Evolutionary conservation across 805 yeast species (phyloP).

Genomic region (Candida yuanshanica): DNA sequence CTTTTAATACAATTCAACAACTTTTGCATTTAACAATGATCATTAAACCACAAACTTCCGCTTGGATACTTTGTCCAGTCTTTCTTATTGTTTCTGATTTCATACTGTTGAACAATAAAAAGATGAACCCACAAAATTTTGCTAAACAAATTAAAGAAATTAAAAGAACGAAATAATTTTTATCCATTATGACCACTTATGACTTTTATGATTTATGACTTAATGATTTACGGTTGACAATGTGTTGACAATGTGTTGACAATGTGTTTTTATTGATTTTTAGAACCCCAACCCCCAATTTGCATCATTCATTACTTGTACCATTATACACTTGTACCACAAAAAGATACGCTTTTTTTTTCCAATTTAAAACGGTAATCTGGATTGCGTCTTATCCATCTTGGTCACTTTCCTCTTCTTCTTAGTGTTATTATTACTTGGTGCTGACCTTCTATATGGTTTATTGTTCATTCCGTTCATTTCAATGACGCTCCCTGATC

Average conservation of each 20-base stretch:
- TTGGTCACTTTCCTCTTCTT: conserved; percentile 5
- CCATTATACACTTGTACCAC: background rate
- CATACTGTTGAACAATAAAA: background rate
- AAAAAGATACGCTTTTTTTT: background rate
- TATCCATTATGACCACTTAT: background rate
- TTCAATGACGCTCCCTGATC: background rate
- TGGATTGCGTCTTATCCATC: conserved; percentile 18
- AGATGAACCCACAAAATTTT: background rate
- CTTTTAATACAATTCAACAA: too few relatives aligned
- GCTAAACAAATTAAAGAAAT: background rate
- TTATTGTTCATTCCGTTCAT: background rate
- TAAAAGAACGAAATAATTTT: background rate
- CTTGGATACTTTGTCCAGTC: conserved; percentile 19
- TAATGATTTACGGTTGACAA: background rate
- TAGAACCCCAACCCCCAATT: too few relatives aligned
- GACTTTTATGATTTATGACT: background rate
- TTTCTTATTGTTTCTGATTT: conserved; percentile 18
- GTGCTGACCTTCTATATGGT: background rate
- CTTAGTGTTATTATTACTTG: background rate
- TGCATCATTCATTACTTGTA: background rate
- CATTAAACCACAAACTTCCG: background rate
- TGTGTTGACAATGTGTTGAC: background rate
- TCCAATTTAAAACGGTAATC: conserved; percentile 16
- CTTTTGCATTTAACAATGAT: too few relatives aligned
- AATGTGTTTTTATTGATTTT: background rate